These are phyloP conservation scores for Clonostachys rosea DNA, from an alignment of 2,329 filamentous ascomycete species.

Conservation along the genomic window DNA sequence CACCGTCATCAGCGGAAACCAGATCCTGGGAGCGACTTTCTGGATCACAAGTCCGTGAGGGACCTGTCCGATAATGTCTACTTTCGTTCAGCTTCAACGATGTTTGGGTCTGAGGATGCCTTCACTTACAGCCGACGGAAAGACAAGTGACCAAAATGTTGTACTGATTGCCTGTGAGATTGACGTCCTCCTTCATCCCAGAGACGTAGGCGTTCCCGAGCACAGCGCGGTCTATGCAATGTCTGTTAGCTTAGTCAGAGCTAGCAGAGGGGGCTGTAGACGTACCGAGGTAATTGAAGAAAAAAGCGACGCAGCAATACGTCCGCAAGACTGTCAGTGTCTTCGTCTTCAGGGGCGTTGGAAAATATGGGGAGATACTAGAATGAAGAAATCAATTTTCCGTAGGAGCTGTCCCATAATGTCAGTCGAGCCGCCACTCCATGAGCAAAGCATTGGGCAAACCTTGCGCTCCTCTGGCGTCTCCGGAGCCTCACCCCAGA, in stretches of 20 bases:
- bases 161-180: slow-evolving; percentile 30
- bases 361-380: background rate
- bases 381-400: slow-evolving; percentile 5
- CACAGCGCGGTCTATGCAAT: slow-evolving; percentile 6
- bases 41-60: slow-evolving; percentile 54
- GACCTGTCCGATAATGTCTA: slow-evolving; percentile 37
- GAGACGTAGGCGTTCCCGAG: slow-evolving; percentile 35
- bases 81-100: background rate
- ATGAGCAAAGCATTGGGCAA: no score
- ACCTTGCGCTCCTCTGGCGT: slow-evolving; percentile 4
- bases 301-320: slow-evolving; percentile 9
- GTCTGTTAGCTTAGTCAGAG: no score
- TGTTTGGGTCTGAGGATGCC: background rate
- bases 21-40: slow-evolving; percentile 53
- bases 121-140: slow-evolving; percentile 12
- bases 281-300: slow-evolving; percentile 8
- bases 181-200: slow-evolving; percentile 36
- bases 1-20: slow-evolving; percentile 54
- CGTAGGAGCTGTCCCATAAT: background rate
- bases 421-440: background rate
- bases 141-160: slow-evolving; percentile 14
- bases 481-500: slow-evolving; percentile 9
- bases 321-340: slow-evolving; percentile 1
- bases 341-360: background rate
- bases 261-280: slow-evolving; percentile 5